Evolutionary conservation across 331 rosid genomes (phyloP).

Genomic region (Ulmus americana): DNA sequence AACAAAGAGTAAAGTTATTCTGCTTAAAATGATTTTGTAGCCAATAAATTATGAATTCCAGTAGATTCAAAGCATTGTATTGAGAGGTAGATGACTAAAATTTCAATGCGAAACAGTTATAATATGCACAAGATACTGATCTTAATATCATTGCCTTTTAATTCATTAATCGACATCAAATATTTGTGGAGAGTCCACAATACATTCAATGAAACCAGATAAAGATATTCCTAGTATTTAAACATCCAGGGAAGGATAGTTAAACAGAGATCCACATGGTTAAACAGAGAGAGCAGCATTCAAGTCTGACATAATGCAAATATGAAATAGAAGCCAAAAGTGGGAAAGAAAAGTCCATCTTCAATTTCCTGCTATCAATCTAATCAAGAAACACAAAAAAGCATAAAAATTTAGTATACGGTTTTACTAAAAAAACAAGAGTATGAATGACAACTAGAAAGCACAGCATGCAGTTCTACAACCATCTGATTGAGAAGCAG

Average conservation of each 20-base stretch:
- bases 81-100: no score
- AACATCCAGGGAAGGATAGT: no score
- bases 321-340: neutral
- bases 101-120: no score
- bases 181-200: no score
- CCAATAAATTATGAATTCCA: neutral
- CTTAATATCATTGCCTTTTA: no score
- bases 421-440: neutral
- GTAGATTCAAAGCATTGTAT: neutral
- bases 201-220: no score
- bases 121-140: no score
- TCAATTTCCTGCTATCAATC: neutral
- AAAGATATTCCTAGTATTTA: no score
- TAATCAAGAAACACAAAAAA: neutral
- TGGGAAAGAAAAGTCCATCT: neutral
- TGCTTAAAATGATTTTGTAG: neutral
- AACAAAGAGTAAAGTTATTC: neutral
- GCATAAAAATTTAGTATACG: neutral
- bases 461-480: neutral
- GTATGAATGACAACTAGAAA: neutral
- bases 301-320: neutral
- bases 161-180: no score
- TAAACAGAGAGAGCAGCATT: no score
- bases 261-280: no score
- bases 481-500: neutral